Conservation (phyloP, 2,329 filamentous ascomycete genomes). For the Apiospora pterosperma region DNA sequence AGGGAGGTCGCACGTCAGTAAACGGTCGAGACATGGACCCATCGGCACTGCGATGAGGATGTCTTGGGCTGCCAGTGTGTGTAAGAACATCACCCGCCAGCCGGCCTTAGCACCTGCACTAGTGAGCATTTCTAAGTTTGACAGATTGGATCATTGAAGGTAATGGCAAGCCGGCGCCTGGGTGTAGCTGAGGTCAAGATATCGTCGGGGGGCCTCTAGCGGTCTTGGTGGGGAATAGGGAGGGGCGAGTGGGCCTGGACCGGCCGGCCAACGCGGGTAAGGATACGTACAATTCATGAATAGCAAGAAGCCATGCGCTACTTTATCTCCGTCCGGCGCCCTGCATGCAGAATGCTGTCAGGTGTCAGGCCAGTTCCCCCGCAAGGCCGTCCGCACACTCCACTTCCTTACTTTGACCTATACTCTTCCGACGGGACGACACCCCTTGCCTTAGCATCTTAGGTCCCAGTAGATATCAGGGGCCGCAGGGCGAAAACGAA, state of each 20-base stretch:
- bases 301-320: not conserved
- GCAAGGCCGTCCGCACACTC: too few relatives aligned
- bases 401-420: too few relatives aligned
- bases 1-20: not conserved
- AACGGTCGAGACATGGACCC: not conserved
- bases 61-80: not conserved
- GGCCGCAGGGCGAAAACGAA: too few relatives aligned
- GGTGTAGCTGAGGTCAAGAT: not conserved
- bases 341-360: too few relatives aligned
- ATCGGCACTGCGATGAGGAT: not conserved
- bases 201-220: not conserved
- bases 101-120: too few relatives aligned
- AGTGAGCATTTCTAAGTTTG: not conserved
- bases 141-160: not conserved
- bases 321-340: too few relatives aligned
- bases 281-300: not conserved
- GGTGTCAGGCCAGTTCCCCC: too few relatives aligned
- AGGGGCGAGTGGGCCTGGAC: too few relatives aligned
- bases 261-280: not conserved
- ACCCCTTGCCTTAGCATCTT: too few relatives aligned
- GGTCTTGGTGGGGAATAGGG: not conserved
- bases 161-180: not conserved
- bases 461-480: too few relatives aligned
- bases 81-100: not conserved
- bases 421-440: too few relatives aligned